Base-by-base conservation (phyloP, 2,329 filamentous ascomycete species). In the Tolypocladium tundrense region DNA sequence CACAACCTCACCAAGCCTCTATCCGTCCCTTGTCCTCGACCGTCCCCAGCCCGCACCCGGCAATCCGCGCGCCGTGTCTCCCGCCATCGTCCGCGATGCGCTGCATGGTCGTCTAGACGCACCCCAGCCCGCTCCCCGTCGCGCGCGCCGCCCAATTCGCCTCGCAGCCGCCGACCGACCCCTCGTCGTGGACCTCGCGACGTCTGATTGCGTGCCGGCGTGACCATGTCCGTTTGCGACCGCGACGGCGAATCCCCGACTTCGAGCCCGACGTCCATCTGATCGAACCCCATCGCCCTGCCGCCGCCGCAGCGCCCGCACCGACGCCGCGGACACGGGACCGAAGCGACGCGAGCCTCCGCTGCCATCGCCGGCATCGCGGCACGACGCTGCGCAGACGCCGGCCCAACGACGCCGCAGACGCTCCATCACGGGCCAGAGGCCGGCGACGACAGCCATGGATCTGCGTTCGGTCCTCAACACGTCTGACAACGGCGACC, bases 381-480 rank as follows among this genome's bases (percentile, higher is more conserved):
- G 45, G 24, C 45, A 33, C 3, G 19, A 27, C 14, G 19, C 9
- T 35, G 31, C 48, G 31, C 19, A 33, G 6, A 50, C 24, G 31
- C 45, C 14, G 27, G 8, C 45, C 24, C 48, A 35, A 5, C 45
- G 21, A 27, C 41, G 41, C 41, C 41, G 19, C 19, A 42, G 13
- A 31, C 45, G 48, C 31, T 35, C 48, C 27, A 51, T 35, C 48
- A 50, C 45, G 45, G 45, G 3, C 27, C 14, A 10, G 27, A 16
- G 27, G 45, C 45, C 45, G 8, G 40, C 24, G 14, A 52, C 10
- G 39, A 21, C 61, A 67, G 31, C 58, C 57, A 78, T 83, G 80
- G 79, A 83, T 73, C 74, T 83, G 58, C 71, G 74, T 61, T 77
- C 76, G 19, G 79, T 85, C 65, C 70, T 85, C 53, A 85, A 84